Evolutionary conservation across 148 eudicot genomes (phyloP), one percentile per base, ranked within the genome.

Genomic region (Fagopyrum esculentum): DNA sequence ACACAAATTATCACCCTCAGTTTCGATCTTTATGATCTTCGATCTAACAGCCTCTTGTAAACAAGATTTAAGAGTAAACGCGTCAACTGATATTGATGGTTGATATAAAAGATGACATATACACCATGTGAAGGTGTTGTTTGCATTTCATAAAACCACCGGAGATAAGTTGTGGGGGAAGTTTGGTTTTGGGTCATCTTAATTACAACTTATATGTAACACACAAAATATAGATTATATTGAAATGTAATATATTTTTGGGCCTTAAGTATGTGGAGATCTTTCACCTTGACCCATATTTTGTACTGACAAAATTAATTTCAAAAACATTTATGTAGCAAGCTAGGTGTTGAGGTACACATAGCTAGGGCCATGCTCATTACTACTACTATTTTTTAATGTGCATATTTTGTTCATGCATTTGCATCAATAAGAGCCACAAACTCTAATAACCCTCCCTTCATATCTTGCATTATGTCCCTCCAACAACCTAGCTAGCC

Each of bases 181-280:
- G 46, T 3, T 66, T 40, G 71, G 17, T 66, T 64, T 64, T 6
- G 70, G 44, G 46, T 64, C 70, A 64, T 19, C 70, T 64, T 66
- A 66, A 45, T 66, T 66, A 66, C 5, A 66, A 66, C 71, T 66
- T 13, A 66, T 66, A 66, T 66, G 47, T 66, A 66, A 15, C 71
- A 66, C 71, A 66, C 43, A 40, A 66, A 40, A 66, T 35, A 17
- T n/a, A 57, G 29, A 66, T 66, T 35, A 43, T 40, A 57, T 17
- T 1, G 40, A 35, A 1, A 35, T 35, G 40, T 35, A 35, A 35
- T 35, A 35, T 19, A 59, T 17, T 59, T 59, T 59, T 59, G 19
- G 3, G 9, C 64, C 64, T 35, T 59, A 59, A 66, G 11, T 43
- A 35, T 40, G 22, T 66, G 71, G 71, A 66, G 47, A 66, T 66